These are phyloP conservation scores for Arabis hirsuta DNA, from an alignment of 345 rosid genomes.

Conservation along the genomic window DNA sequence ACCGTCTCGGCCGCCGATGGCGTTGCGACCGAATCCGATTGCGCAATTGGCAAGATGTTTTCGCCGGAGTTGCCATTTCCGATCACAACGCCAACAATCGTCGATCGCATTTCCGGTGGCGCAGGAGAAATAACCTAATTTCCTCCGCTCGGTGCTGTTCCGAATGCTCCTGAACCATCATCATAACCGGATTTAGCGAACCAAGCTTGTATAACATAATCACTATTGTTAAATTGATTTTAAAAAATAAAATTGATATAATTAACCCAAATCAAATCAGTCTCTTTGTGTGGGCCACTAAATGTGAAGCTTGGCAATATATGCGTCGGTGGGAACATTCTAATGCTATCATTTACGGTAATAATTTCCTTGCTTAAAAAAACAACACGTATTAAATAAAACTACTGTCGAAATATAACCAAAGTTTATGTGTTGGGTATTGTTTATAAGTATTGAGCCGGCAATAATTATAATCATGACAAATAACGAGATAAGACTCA, in stretches of 20 bases:
- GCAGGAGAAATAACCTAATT: conserved; percentile 63
- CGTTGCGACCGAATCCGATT: conserved; percentile 82
- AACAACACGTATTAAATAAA: too few species aligned
- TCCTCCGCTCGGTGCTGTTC: conserved; percentile 77
- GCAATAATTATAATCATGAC: neutral
- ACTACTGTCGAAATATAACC: too few species aligned
- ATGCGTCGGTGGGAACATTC: conserved; percentile 38
- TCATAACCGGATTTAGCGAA: conserved; percentile 19
- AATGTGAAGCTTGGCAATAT: neutral
- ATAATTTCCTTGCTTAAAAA: neutral
- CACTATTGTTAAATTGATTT: neutral
- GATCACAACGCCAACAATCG: conserved; percentile 90
- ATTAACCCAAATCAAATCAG: neutral
- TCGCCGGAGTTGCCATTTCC: conserved; percentile 56
- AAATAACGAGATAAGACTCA: neutral
- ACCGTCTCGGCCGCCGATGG: conserved; percentile 82
- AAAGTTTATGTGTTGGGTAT: too few species aligned
- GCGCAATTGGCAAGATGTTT: conserved; percentile 66
- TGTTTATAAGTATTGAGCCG: too few species aligned
- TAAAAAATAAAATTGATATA: too few species aligned
- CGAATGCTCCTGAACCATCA: conserved; percentile 59
- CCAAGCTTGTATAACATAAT: neutral
- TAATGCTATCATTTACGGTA: neutral
- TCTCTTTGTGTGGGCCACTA: conserved; percentile 4
- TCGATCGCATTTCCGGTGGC: conserved; percentile 81